phyloP scores from a whole-genome alignment of 805 yeast species.

The Ogataea saltuana region DNA sequence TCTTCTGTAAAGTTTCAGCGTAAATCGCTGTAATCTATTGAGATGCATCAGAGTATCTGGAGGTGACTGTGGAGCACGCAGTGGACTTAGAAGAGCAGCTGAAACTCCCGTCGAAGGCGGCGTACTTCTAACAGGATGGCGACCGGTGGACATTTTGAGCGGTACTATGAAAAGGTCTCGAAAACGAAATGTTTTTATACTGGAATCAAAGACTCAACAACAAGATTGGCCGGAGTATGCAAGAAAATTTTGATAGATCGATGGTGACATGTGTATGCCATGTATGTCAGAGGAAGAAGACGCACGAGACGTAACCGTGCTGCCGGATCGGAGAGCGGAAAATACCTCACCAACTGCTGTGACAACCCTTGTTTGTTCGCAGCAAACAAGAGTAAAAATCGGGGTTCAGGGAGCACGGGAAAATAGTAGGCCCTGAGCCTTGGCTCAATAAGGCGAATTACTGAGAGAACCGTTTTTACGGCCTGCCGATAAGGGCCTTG shows the following conservation, averaged over 20 bases:
- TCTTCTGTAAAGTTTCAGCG: not conserved
- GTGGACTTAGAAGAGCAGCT: too few relatives aligned
- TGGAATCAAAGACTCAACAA: too few relatives aligned
- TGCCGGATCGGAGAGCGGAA: conserved; percentile 1
- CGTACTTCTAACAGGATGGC: not conserved
- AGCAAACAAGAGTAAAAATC: not conserved
- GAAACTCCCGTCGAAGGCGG: not conserved
- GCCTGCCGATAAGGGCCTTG: conserved; percentile 5
- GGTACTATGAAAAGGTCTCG: too few relatives aligned
- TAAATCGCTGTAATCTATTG: not conserved
- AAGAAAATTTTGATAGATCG: too few relatives aligned
- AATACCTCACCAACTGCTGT: conserved; percentile 2
- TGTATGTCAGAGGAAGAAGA: too few relatives aligned
- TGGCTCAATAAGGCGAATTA: not conserved
- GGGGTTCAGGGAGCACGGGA: not conserved
- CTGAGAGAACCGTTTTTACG: conserved; percentile 2
- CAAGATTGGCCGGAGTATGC: not conserved
- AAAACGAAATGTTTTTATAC: too few relatives aligned
- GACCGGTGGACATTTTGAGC: not conserved
- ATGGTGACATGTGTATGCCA: too few relatives aligned
- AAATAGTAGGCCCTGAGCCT: not conserved
- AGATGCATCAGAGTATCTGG: not conserved
- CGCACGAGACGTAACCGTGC: too few relatives aligned
- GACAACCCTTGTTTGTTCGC: too few relatives aligned
- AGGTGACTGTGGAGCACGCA: too few relatives aligned